These are phyloP conservation scores for Paracoccidioides brasiliensis DNA, from an alignment of 2,329 filamentous ascomycete species.

Conservation along the genomic window DNA sequence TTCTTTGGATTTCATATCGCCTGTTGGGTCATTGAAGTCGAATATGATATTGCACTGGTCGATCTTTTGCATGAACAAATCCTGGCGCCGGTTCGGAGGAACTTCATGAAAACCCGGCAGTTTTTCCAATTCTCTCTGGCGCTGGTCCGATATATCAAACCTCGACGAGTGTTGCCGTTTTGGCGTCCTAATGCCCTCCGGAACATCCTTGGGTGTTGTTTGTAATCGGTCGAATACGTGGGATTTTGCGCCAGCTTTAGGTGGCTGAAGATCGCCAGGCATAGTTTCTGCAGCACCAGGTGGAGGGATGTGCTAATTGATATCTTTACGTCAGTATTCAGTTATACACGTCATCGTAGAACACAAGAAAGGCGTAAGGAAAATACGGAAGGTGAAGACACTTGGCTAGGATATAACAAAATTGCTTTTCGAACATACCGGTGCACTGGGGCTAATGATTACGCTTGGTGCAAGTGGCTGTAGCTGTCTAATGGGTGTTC, in stretches of 20 bases:
- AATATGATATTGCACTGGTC: constrained; percentile 99
- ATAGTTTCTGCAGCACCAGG: constrained; percentile 93
- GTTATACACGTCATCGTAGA: neutral
- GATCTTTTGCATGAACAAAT: constrained; percentile 99
- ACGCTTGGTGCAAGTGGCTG: constrained; percentile 66
- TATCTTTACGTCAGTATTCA: neutral
- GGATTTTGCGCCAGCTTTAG: constrained; percentile 82
- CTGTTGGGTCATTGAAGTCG: constrained; percentile 96
- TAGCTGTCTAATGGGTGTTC: constrained; percentile 51
- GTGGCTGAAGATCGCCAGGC: constrained; percentile 90
- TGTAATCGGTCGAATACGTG: constrained; percentile 79
- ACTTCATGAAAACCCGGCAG: constrained; percentile 96
- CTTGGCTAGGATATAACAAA: neutral
- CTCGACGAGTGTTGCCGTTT: constrained; percentile 95
- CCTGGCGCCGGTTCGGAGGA: constrained; percentile 82
- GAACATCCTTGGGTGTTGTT: constrained; percentile 89
- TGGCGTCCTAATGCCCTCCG: constrained; percentile 86
- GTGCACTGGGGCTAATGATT: constrained; percentile 86
- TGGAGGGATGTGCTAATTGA: constrained; percentile 68
- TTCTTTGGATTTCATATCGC: constrained; percentile 99
- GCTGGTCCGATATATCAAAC: constrained; percentile 92
- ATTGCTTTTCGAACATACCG: constrained; percentile 44
- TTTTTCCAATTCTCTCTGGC: constrained; percentile 83
- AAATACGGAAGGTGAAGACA: neutral
- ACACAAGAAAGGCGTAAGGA: neutral